A percentile compares a stretch with the other conserved stretches of the same genome.
Conservation (phyloP, 768 basidiomycete species). For the Daedaleopsis sinensis region DNA sequence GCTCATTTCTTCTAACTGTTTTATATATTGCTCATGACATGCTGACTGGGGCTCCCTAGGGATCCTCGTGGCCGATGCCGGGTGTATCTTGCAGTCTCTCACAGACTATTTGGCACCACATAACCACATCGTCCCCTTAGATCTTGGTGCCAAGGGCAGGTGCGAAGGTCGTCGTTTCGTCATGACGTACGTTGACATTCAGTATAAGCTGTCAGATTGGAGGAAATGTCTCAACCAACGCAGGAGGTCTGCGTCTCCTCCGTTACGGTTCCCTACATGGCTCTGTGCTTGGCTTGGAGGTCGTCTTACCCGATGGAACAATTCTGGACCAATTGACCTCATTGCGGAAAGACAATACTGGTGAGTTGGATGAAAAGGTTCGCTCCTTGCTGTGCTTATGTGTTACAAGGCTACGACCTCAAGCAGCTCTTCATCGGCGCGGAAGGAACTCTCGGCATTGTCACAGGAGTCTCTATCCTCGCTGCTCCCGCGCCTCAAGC, state of each 20-base stretch:
- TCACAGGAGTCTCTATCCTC: conserved; percentile 94
- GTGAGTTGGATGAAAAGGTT: conserved; percentile 41
- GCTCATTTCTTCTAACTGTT: too few relatives aligned
- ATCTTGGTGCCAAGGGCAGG: conserved; percentile 96
- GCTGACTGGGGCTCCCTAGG: conserved; percentile 46
- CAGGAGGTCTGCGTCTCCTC: conserved; percentile 92
- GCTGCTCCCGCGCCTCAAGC: conserved; percentile 83
- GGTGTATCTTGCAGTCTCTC: conserved; percentile 88
- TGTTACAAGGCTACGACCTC: conserved; percentile 81
- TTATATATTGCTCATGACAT: too few relatives aligned
- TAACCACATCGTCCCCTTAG: conserved; percentile 95
- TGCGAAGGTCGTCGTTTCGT: conserved; percentile 30
- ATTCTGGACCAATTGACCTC: conserved; percentile 88
- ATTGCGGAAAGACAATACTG: conserved; percentile 96
- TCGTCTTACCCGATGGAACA: conserved; percentile 92
- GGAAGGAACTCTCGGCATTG: conserved; percentile 94
- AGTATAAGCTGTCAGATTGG: conserved; percentile 88
- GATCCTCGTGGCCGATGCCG: conserved; percentile 90
- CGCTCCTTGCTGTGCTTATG: neutral
- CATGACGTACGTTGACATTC: too few relatives aligned
- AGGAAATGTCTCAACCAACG: conserved; percentile 96
- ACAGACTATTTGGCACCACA: conserved; percentile 85
- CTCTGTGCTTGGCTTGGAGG: conserved; percentile 92
- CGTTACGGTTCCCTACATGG: conserved; percentile 96
- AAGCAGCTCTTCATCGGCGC: conserved; percentile 98